Conservation (phyloP, 2,329 filamentous ascomycete genomes). For the Domatiomyces globalis region DNA sequence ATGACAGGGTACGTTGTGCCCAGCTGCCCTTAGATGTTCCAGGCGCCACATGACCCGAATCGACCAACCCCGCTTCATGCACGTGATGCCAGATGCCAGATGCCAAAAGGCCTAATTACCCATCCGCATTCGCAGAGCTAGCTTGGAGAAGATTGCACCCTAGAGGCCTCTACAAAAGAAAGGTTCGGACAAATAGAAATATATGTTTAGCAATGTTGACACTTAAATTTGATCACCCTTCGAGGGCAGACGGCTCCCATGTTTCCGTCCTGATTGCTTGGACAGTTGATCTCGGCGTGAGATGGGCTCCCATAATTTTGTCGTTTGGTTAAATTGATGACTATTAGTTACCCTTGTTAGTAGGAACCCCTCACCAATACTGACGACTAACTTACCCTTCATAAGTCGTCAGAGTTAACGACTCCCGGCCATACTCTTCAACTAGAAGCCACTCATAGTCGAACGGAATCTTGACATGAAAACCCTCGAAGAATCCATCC, state of each 20-base stretch:
- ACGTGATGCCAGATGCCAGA: no score
- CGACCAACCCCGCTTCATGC: no score
- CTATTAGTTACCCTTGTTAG: constrained; percentile 1
- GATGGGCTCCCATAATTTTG: constrained; percentile 15
- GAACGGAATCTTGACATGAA: constrained; percentile 42
- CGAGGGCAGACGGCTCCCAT: not conserved
- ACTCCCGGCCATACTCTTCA: constrained; percentile 40
- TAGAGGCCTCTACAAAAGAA: not conserved
- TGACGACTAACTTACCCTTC: constrained; percentile 23
- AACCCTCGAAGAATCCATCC: constrained; percentile 39
- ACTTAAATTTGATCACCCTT: not conserved
- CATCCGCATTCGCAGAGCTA: no score
- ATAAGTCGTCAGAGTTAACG: constrained; percentile 35
- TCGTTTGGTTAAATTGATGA: constrained; percentile 13
- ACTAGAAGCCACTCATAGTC: constrained; percentile 40
- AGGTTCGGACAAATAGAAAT: not conserved
- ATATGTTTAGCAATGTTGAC: not conserved
- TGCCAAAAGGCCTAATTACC: not conserved
- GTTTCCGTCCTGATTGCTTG: not conserved
- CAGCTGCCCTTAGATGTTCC: no score
- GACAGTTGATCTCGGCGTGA: not conserved
- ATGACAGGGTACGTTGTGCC: no score
- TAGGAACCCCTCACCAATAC: not conserved
- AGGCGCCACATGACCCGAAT: no score
- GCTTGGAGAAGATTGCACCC: not conserved